A percentile compares a stretch with the other conserved stretches of the same genome.
phyloP scores from a whole-genome alignment of 2,329 filamentous ascomycete species.

The Gaeumannomyces sp. region DNA sequence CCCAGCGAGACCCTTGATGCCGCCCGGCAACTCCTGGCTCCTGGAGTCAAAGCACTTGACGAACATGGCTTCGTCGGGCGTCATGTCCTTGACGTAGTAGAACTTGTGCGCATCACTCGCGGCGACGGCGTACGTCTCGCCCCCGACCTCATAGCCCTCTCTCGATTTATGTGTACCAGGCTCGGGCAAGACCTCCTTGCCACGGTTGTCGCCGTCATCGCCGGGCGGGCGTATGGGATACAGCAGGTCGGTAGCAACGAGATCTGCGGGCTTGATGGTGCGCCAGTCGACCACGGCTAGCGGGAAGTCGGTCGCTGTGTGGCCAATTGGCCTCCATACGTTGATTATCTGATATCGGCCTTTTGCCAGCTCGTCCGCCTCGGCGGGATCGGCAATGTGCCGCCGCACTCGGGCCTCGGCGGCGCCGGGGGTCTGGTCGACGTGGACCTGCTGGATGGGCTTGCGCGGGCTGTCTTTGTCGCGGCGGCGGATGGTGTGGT shows the following conservation, averaged over 20 bases:
- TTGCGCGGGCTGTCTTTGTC: constrained; percentile 49
- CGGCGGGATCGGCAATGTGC: constrained; percentile 46
- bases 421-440: constrained; percentile 62
- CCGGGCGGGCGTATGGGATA: constrained; percentile 43
- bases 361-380: constrained; percentile 50
- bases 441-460: constrained; percentile 64
- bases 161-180: constrained; percentile 37
- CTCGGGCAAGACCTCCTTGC: constrained; percentile 51
- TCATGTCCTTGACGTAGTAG: constrained; percentile 65
- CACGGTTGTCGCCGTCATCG: constrained; percentile 42
- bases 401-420: constrained; percentile 55
- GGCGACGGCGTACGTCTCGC: constrained; percentile 56
- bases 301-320: constrained; percentile 56
- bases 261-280: constrained; percentile 48
- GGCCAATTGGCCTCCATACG: constrained; percentile 62
- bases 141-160: constrained; percentile 53
- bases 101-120: constrained; percentile 54
- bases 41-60: constrained; percentile 50
- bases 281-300: constrained; percentile 61
- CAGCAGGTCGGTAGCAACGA: constrained; percentile 55
- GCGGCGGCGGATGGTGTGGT: constrained; percentile 61
- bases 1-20: constrained; percentile 36
- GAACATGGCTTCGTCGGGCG: constrained; percentile 40
- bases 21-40: constrained; percentile 28
- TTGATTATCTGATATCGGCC: constrained; percentile 63